phyloP scores from a whole-genome alignment of 1,284 basidiomycete genomes.

The Trametes sp. region DNA sequence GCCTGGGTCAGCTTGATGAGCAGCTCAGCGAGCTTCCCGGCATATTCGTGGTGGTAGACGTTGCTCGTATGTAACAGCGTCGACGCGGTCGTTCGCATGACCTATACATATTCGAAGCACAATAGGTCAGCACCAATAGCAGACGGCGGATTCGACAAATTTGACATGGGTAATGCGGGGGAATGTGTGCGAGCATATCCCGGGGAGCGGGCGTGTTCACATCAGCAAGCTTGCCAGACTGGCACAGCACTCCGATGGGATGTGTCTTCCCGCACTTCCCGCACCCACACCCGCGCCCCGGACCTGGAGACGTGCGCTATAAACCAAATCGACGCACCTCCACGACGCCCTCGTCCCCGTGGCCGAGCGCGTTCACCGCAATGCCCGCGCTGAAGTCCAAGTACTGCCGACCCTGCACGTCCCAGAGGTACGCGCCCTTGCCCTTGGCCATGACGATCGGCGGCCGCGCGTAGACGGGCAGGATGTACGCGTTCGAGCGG shows the following conservation, averaged over 20 bases:
- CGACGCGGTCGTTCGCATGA: constrained; percentile 77
- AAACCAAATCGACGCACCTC: constrained; percentile 54
- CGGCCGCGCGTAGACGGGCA: constrained; percentile 88
- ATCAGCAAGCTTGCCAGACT: neutral
- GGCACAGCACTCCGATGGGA: neutral
- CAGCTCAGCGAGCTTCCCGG: constrained; percentile 81
- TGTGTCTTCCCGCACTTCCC: neutral
- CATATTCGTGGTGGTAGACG: constrained; percentile 92
- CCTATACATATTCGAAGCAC: constrained; percentile 47
- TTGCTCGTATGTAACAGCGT: constrained; percentile 91
- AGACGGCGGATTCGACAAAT: constrained; percentile 15
- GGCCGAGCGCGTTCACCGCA: constrained; percentile 95
- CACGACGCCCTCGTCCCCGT: constrained; percentile 78
- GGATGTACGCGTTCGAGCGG: constrained; percentile 58
- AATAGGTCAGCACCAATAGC: constrained; percentile 26
- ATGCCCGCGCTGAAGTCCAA: constrained; percentile 98
- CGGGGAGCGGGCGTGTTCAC: constrained; percentile 6
- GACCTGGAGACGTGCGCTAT: neutral
- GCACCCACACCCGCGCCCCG: constrained; percentile 5
- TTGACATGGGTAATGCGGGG: neutral
- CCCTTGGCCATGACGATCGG: constrained; percentile 80
- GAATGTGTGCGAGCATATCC: neutral
- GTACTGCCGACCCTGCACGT: constrained; percentile 83
- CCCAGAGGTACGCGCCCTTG: constrained; percentile 85
- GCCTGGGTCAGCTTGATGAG: constrained; percentile 79